Evolutionary conservation across 768 basidiomycete species (phyloP), one percentile per base, ranked within the genome.

Genomic region (Rhizopogon vinicolor): DNA sequence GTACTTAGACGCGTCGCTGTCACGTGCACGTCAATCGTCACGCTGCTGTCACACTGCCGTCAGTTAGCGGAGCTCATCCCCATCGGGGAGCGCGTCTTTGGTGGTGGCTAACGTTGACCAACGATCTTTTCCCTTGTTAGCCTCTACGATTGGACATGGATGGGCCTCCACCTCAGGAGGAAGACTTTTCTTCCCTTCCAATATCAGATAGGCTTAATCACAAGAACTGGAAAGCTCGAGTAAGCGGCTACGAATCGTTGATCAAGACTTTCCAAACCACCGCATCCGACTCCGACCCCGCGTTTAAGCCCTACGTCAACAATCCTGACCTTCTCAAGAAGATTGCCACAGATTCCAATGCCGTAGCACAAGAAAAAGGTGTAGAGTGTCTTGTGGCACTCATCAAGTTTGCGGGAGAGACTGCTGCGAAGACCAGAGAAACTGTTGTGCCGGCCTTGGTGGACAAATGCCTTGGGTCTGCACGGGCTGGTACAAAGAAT

Each of bases 161-260:
- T 73, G 94, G 92, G 54, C 86, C 86, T 63, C 88, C 91, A 57
- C 92, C 93, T 50, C 88, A 82, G 64, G 94, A 97, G 76, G 94
- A 97, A 75, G 94, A 98, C 73, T 98, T 95, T 70, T 86, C 86
- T 43, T 66, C 78, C 29, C 79, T 98, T 50, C 75, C 91, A 19
- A 80, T 97, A 45, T 72, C 82, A 12, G 93, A 96, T 61, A 72
- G 95, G 44, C 86, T 96, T 54, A 75, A 83, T 6, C 93, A 98
- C 78, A 98, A 98, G 81, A 96, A 96, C 69, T 99, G 97, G 97
- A 98, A 98, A 74, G 97, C 97, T 55, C 87, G 97, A 62, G 84
- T 96, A 64, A 93, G 85, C 69, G 97, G 84, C 58, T 99, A 98
- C 71, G 90, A 92, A 67, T 73, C 87, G 19, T 83, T 98, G 60